Evolutionary conservation across 768 basidiomycete genomes (phyloP).

Genomic region (Hygrophoropsis aurantiaca): DNA sequence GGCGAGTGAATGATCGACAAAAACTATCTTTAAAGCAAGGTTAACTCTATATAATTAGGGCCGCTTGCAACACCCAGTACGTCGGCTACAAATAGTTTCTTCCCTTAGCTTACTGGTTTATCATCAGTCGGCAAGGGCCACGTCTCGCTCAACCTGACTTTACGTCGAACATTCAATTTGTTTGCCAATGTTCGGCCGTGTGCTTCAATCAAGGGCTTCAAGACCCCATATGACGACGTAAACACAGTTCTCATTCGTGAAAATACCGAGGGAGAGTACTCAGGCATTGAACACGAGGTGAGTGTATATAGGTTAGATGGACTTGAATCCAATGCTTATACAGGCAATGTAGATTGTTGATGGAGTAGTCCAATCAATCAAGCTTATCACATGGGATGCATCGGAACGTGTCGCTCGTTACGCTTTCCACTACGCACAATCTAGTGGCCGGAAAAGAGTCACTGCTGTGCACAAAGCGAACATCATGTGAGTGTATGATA

Average conservation of each 20-base stretch:
- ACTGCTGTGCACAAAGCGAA: conserved; percentile 99
- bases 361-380: conserved; percentile 99
- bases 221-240: conserved; percentile 98
- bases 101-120: not conserved
- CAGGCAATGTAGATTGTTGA: conserved; percentile 70
- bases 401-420: conserved; percentile 98
- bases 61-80: conserved; percentile 96
- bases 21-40: not conserved
- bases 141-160: conserved; percentile 95
- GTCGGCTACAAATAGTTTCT: conserved; percentile 31
- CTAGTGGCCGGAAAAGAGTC: conserved; percentile 84
- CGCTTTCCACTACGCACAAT: conserved; percentile 96
- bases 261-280: conserved; percentile 99
- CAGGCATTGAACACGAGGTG: conserved; percentile 99
- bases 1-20: conserved; percentile 45
- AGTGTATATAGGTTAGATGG: conserved; percentile 8
- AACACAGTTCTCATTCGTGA: conserved; percentile 98
- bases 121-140: conserved; percentile 89
- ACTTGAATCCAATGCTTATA: conserved; percentile 12
- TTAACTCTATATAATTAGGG: conserved; percentile 43
- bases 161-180: conserved; percentile 95
- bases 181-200: conserved; percentile 99
- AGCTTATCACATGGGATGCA: conserved; percentile 98
- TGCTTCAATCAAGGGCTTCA: conserved; percentile 92
- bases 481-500: conserved; percentile 74